These are phyloP conservation scores for Hymenoscyphus fraxineus DNA, from an alignment of 2,329 filamentous ascomycete genomes.

Conservation along the genomic window DNA sequence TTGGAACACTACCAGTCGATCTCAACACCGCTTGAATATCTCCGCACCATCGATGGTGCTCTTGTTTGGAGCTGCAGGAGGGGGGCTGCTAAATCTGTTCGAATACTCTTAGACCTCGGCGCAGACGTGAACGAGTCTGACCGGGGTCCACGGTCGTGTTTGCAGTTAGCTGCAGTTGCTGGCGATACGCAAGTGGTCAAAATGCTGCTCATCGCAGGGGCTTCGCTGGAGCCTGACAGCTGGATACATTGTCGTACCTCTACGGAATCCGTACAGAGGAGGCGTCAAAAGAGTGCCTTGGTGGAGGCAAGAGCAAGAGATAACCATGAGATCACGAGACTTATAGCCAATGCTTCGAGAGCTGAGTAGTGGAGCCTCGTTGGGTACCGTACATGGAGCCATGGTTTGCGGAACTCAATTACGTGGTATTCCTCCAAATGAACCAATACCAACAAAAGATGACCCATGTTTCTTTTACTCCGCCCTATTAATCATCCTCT, in stretches of 20 bases:
- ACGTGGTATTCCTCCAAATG: neutral
- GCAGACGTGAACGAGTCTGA: conserved; percentile 3
- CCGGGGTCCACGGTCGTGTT: neutral
- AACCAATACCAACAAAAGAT: no score
- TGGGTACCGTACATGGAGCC: neutral
- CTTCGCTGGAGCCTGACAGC: neutral
- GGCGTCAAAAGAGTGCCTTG: neutral
- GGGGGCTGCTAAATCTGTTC: neutral
- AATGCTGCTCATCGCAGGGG: conserved; percentile 1
- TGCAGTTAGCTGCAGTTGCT: conserved; percentile 1
- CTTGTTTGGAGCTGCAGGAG: neutral
- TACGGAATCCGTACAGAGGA: neutral
- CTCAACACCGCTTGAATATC: neutral
- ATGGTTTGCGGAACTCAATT: neutral
- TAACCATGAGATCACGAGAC: neutral
- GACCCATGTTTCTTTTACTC: no score
- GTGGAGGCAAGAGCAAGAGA: neutral
- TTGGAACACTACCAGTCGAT: neutral
- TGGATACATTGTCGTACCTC: neutral
- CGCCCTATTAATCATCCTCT: no score
- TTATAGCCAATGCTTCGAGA: neutral
- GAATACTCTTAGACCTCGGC: neutral
- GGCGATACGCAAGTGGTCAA: conserved; percentile 1
- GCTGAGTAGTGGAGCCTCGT: neutral
- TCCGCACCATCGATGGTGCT: neutral